Base-by-base conservation (phyloP, 139 green algal species). In the Chlorella sp. region DNA sequence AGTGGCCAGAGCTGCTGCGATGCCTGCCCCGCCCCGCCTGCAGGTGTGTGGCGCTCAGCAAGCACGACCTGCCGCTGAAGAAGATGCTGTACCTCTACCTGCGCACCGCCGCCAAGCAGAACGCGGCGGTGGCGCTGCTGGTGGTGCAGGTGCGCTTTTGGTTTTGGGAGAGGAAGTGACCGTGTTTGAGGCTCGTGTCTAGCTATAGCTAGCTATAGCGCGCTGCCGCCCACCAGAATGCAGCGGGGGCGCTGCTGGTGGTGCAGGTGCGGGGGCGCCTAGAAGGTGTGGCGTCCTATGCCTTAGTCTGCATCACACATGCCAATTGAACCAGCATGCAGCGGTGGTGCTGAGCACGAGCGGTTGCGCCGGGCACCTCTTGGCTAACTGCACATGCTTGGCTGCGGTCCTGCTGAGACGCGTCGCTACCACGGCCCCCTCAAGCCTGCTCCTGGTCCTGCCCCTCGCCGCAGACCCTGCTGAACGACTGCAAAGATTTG, bases 41-140 rank as follows among this genome's bases (percentile, higher is more conserved):
- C 16, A 60, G 51, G 51, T 60, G 87, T 48, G 87, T 88, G 14
- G 87, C 87, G 36, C 84, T 90, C 8, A 81, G 54, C 44, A 88
- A 88, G 77, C 69, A 44, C 34, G 87, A 90, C 86, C 60, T 90
- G 28, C 87, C 87, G 3, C 78, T 90, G 16, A 99, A 99, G 89
- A 99, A 99, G 88, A 98, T 98, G 96, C 93, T 98, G 22, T 99
- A 99, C 89, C 90, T 98, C 0, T 98, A 97, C 91, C 92, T 98
- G 70, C 92, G 92, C 43, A 94, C 95, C 56, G 96, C 96, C 69
- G 95, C 95, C 11, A 85, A 91, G 28, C 89, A 93, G 44, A 94
- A 92, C 64, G 64, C 73, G 34, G 60, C 77, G 34, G 83, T 87
- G 65, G 73, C 82, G 51, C 78, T 92, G 43, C 62, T 92, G 46